Base-by-base conservation (phyloP, 305 asterid species). In the Rubia occidens region DNA sequence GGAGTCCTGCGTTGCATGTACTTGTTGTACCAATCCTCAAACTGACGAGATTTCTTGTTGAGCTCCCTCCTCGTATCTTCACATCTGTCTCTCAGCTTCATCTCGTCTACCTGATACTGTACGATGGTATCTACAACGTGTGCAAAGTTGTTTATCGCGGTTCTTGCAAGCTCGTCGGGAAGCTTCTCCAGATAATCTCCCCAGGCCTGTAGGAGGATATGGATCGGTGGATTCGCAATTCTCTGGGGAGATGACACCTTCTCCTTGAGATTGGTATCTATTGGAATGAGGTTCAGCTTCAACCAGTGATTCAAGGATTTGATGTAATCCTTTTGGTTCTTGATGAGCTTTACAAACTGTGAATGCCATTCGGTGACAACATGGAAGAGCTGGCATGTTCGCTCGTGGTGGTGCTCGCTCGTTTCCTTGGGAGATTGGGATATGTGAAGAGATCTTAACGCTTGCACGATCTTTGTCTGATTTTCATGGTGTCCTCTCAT, bases 401-500 rank as follows among this genome's bases (percentile, higher is more conserved):
- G 93, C 26, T 83, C 86, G 40, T 89, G 88, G 85, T 91, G 97
- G 79, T 86, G 96, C 72, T 89, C 99, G 14, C 71, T 89, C 18
- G 99, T 91, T 83, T 95, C 97, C 69, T 83, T 87, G 13, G 94
- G 86, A 45, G 95, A 81, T 55, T 91, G 90, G 44, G 96, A 83
- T 73, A 77, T 77, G 71, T 89, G 92, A 24, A 95, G 76, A 40
- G 58, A 75, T 68, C 83, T 78, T 73, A 95, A 61, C 17, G 87
- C 85, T 79, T 82, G 87, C 42, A 81, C 91, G 39, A 85, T 81
- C 78, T 85, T 81, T 51, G 87, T 81, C 75, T 95, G 91, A 59
- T 64, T 84, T 70, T 85, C 94, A 43, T 95, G 94, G 72, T 86
- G 85, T 55, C 49, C 74, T 75, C 85, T 83, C 86, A 95, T 89